Percentiles rank a stretch among this genome's conserved stretches.
Evolutionary conservation across 1,284 basidiomycete genomes (phyloP).

Genomic region (Irpex sp.): DNA sequence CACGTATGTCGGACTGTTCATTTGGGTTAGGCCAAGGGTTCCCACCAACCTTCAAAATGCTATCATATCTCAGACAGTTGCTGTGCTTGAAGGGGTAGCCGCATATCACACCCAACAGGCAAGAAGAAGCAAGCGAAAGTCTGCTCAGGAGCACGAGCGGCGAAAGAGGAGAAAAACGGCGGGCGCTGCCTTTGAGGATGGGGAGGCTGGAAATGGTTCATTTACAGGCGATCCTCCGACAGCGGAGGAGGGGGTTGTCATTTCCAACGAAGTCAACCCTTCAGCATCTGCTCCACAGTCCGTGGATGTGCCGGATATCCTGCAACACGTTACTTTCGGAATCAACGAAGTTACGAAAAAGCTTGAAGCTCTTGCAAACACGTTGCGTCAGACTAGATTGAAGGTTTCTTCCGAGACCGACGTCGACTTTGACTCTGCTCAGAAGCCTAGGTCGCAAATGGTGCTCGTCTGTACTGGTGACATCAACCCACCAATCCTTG

Average conservation of each 20-base stretch:
- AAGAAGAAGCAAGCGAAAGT: conserved; percentile 1
- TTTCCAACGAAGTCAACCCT: neutral
- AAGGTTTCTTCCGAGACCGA: neutral
- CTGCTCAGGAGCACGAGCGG: neutral
- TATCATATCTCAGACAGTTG: conserved; percentile 46
- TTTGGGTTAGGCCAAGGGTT: conserved; percentile 56
- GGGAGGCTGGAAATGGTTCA: neutral
- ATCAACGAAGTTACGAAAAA: conserved; percentile 80
- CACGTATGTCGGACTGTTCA: neutral
- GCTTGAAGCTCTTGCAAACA: conserved; percentile 59
- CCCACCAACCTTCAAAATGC: conserved; percentile 59
- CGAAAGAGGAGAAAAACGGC: conserved; percentile 12
- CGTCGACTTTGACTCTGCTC: neutral
- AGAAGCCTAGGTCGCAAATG: conserved; percentile 28
- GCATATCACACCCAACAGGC: conserved; percentile 32
- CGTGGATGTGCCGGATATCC: conserved; percentile 25
- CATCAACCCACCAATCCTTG: conserved; percentile 65
- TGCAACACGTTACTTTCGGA: conserved; percentile 57
- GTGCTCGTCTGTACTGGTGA: conserved; percentile 73
- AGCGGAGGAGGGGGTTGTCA: neutral
- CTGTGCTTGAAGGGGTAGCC: conserved; percentile 46
- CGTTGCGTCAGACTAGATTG: conserved; percentile 26
- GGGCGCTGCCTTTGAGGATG: neutral
- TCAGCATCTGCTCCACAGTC: neutral
- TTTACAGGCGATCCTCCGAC: neutral